Conservation (phyloP, 768 basidiomycete genomes). For the Crepidotus variabilis region DNA sequence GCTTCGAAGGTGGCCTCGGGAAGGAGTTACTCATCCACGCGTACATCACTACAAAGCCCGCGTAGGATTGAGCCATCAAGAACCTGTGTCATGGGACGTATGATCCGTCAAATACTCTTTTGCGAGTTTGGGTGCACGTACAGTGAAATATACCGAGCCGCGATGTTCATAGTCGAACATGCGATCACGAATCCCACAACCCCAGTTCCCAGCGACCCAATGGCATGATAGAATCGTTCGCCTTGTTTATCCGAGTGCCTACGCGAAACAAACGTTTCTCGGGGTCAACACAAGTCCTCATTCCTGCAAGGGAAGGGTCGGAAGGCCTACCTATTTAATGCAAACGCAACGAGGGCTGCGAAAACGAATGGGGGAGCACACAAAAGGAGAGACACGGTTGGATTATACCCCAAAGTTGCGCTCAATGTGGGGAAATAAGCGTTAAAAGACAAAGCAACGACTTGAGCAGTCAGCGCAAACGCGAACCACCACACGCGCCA, state of each 20-base stretch:
- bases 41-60: constrained; percentile 65
- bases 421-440: constrained; percentile 78
- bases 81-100: constrained; percentile 40
- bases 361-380: constrained; percentile 83
- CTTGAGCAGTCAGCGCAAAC: constrained; percentile 54
- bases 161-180: constrained; percentile 64
- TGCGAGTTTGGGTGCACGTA: constrained; percentile 19
- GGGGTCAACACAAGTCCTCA: background rate
- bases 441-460: constrained; percentile 69
- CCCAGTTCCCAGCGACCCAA: constrained; percentile 52
- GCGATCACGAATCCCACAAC: constrained; percentile 74
- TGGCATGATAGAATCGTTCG: constrained; percentile 76
- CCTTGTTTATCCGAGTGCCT: constrained; percentile 75
- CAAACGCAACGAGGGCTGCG: constrained; percentile 57
- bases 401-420: constrained; percentile 69
- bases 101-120: background rate
- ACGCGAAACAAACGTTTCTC: background rate
- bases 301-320: constrained; percentile 24
- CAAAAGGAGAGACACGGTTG: constrained; percentile 65
- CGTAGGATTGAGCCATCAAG: constrained; percentile 71
- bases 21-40: constrained; percentile 50
- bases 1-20: constrained; percentile 67
- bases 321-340: constrained; percentile 40
- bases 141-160: constrained; percentile 69
- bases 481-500: constrained; percentile 86